A percentile compares a stretch with the other conserved stretches of the same genome.
phyloP scores from a whole-genome alignment of 306 rosid species.

The Luffa aegyptiaca region DNA sequence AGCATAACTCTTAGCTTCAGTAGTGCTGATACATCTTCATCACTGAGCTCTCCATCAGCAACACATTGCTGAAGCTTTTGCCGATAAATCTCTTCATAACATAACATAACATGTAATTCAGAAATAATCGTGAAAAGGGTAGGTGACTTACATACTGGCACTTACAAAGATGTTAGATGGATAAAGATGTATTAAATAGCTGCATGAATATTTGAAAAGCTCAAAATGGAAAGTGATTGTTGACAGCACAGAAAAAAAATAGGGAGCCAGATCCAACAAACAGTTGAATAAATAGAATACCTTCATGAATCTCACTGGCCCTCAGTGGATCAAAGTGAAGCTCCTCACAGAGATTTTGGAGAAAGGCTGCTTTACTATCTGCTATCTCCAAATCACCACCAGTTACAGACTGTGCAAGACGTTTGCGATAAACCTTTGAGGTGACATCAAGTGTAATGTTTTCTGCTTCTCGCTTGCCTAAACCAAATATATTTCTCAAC shows the following conservation, averaged over 20 bases:
- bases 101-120: conserved; percentile 17
- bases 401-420: conserved; percentile 59
- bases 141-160: not conserved
- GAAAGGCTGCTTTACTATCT: conserved; percentile 94
- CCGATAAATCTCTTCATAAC: conserved; percentile 73
- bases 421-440: conserved; percentile 70
- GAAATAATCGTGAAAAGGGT: conserved; percentile 11
- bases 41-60: conserved; percentile 78
- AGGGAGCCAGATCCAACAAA: conserved; percentile 1
- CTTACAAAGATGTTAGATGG: not conserved
- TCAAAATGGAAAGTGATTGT: not conserved
- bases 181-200: not conserved
- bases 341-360: conserved; percentile 78
- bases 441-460: conserved; percentile 61
- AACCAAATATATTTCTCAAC: conserved; percentile 80
- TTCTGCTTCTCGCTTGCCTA: conserved; percentile 90
- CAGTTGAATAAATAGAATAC: conserved; percentile 20
- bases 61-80: conserved; percentile 92
- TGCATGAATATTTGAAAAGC: not conserved
- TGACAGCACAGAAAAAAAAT: not conserved
- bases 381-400: conserved; percentile 71
- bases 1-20: conserved; percentile 86
- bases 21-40: conserved; percentile 71
- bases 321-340: conserved; percentile 80
- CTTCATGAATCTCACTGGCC: conserved; percentile 88